phyloP scores from a whole-genome alignment of 2,329 filamentous ascomycete genomes.

The Fusarium sp. region DNA sequence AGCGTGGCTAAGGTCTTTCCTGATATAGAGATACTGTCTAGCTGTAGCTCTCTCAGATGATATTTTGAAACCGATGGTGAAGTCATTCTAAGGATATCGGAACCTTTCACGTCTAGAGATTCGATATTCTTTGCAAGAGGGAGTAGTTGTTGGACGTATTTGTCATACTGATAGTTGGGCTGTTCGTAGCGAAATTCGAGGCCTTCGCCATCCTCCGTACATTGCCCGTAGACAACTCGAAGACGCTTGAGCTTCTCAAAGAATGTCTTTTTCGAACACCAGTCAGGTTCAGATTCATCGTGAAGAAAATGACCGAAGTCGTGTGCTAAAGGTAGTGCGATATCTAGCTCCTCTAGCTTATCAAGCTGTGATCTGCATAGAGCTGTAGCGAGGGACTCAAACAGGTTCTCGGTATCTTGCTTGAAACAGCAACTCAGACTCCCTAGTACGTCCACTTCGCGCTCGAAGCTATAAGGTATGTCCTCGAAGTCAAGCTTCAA shows the following conservation, averaged over 20 bases:
- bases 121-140: background rate
- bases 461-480: background rate
- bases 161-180: background rate
- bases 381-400: background rate
- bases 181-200: background rate
- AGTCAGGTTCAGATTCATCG: accelerated
- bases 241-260: constrained; percentile 1
- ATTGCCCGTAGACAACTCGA: background rate
- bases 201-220: background rate
- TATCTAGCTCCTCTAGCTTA: background rate
- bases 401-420: background rate
- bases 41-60: background rate
- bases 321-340: background rate
- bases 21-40: background rate
- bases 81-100: background rate
- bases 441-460: background rate
- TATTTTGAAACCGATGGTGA: background rate
- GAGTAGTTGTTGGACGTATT: background rate
- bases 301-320: constrained; percentile 4
- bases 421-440: background rate
- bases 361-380: background rate
- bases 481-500: background rate
- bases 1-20: background rate
- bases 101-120: background rate
- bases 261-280: background rate